Percentiles rank a stretch among this genome's conserved stretches.
Conservation (phyloP, 352 stramenopile species). For the Pythium oligandrum region DNA sequence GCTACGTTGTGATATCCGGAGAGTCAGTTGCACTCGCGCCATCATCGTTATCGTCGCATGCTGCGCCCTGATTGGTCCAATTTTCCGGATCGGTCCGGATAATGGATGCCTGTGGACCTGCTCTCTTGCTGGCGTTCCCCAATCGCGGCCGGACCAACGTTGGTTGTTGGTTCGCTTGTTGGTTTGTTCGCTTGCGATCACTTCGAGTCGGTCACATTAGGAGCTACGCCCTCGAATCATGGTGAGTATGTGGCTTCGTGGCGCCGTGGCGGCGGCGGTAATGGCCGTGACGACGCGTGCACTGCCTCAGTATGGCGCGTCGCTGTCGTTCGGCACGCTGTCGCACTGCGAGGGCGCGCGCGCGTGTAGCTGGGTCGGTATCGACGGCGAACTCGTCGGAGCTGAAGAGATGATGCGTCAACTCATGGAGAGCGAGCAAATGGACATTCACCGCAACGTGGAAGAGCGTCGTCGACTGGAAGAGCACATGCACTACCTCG, state of each 20-base stretch:
- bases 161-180: no score
- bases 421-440: conserved; percentile 43
- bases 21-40: conserved; percentile 2
- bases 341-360: conserved; percentile 30
- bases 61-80: conserved; percentile 5
- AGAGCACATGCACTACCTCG: conserved; percentile 56
- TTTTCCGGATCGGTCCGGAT: conserved; percentile 5
- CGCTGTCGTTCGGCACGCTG: conserved; percentile 52
- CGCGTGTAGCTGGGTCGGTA: conserved; percentile 53
- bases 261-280: no score
- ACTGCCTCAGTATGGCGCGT: conserved; percentile 1
- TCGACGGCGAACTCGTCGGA: conserved; percentile 25
- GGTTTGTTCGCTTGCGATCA: no score
- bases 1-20: background rate
- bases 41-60: background rate
- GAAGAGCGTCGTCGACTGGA: conserved; percentile 49
- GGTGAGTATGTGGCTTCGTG: no score
- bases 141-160: no score
- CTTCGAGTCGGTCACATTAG: no score
- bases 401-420: conserved; percentile 51
- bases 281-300: no score
- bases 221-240: no score
- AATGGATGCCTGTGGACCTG: background rate
- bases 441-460: conserved; percentile 19
- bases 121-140: conserved; percentile 4